Evolutionary conservation across 192 early-diverging fungal genomes (phyloP).

Genomic region (Phlyctochytrium arcticum): DNA sequence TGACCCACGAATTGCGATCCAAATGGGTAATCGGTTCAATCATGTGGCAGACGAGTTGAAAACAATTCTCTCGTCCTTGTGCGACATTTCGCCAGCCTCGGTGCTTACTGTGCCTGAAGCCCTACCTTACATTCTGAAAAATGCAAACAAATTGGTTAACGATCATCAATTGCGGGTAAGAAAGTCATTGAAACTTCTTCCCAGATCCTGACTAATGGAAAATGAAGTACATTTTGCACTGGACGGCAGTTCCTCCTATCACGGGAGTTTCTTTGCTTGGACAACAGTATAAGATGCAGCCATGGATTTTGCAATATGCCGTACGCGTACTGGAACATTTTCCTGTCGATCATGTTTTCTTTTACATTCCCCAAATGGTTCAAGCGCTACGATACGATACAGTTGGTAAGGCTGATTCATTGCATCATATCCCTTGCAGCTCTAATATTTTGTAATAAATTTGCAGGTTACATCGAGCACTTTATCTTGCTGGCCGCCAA

Average conservation of each 20-base stretch:
- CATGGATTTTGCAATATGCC: conserved; percentile 94
- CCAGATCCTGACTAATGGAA: background rate
- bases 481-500: conserved; percentile 92
- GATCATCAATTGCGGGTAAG: conserved; percentile 34
- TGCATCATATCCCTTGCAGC: background rate
- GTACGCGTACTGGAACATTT: conserved; percentile 86
- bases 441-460: background rate
- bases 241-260: conserved; percentile 87
- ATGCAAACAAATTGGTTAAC: conserved; percentile 22
- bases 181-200: background rate
- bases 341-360: conserved; percentile 93
- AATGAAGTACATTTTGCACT: conserved; percentile 66
- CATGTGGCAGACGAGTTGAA: conserved; percentile 50
- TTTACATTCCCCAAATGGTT: conserved; percentile 97
- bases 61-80: conserved; percentile 45
- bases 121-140: conserved; percentile 67
- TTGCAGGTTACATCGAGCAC: conserved; percentile 83
- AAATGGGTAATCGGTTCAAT: conserved; percentile 71
- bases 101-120: conserved; percentile 72
- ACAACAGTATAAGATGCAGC: conserved; percentile 64
- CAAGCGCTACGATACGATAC: conserved; percentile 89
- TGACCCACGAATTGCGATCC: conserved; percentile 77
- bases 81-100: background rate
- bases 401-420: conserved; percentile 39
- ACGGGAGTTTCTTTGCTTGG: conserved; percentile 76